These are phyloP conservation scores for Phaffomyces opuntiae DNA, from an alignment of 805 yeast genomes.

Conservation along the genomic window DNA sequence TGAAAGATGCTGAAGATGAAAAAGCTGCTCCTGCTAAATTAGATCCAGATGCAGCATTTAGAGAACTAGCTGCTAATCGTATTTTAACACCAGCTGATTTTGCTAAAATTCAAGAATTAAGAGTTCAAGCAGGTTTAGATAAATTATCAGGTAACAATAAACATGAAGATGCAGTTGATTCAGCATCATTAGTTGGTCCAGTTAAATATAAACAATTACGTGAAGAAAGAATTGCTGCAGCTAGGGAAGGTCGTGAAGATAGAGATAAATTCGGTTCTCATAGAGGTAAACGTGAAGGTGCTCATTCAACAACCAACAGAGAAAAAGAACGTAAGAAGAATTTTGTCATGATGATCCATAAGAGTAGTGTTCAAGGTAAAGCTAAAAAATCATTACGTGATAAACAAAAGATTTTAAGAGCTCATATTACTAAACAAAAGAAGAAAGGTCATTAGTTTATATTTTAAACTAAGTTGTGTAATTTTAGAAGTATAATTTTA, in stretches of 20 bases:
- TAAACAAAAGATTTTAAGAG: conserved; percentile 77
- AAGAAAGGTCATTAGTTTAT: conserved; percentile 56
- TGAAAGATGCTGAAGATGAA: conserved; percentile 17
- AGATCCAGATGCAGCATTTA: conserved; percentile 38
- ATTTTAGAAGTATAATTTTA: not conserved
- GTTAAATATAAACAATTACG: conserved; percentile 70
- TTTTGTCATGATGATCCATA: conserved; percentile 97
- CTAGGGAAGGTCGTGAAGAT: conserved; percentile 88
- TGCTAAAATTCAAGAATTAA: conserved; percentile 87
- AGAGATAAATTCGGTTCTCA: conserved; percentile 86
- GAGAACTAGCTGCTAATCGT: conserved; percentile 59
- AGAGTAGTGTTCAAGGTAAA: conserved; percentile 89
- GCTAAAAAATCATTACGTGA: conserved; percentile 85
- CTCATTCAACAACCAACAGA: conserved; percentile 87
- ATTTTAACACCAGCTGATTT: conserved; percentile 97
- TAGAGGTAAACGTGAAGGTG: conserved; percentile 68
- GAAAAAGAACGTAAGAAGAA: conserved; percentile 98
- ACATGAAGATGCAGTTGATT: conserved; percentile 85
- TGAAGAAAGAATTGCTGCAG: conserved; percentile 85
- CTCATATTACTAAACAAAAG: conserved; percentile 87
- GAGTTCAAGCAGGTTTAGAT: conserved; percentile 78
- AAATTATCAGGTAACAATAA: conserved; percentile 58
- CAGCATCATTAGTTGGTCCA: conserved; percentile 68
- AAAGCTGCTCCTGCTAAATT: conserved; percentile 23
- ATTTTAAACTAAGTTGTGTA: not conserved